Evolutionary conservation across 768 basidiomycete species (phyloP).

Genomic region (Bullera alba): DNA sequence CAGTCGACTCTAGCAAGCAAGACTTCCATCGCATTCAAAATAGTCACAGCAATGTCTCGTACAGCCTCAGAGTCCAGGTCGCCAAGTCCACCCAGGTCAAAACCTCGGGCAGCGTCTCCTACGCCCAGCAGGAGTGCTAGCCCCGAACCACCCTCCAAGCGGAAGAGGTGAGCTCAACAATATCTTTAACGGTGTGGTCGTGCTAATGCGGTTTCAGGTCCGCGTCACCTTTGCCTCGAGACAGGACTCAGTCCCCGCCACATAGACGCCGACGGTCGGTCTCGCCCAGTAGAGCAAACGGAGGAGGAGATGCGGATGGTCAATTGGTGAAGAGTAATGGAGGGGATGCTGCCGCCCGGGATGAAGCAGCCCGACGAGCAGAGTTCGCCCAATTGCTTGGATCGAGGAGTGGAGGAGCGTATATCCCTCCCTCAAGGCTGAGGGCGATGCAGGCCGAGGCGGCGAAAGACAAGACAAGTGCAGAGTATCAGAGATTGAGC

Average conservation of each 20-base stretch:
- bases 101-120: no score
- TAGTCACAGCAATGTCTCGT: no score
- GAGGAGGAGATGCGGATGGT: constrained; percentile 56
- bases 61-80: no score
- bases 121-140: no score
- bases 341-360: no score
- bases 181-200: no score
- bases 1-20: no score
- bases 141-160: no score
- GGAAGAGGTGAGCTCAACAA: no score
- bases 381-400: constrained; percentile 80
- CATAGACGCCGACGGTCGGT: constrained; percentile 57
- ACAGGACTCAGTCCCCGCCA: constrained; percentile 44
- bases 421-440: constrained; percentile 89
- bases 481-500: constrained; percentile 87
- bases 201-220: constrained; percentile 29
- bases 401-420: constrained; percentile 85
- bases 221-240: constrained; percentile 35
- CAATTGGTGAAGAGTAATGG: constrained; percentile 45
- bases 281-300: constrained; percentile 60
- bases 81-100: no score
- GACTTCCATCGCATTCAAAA: no score
- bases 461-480: constrained; percentile 66
- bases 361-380: constrained; percentile 59
- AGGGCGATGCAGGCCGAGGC: constrained; percentile 84